These are phyloP conservation scores for Lagenaria siceraria DNA, from an alignment of 306 rosid genomes.

Conservation along the genomic window DNA sequence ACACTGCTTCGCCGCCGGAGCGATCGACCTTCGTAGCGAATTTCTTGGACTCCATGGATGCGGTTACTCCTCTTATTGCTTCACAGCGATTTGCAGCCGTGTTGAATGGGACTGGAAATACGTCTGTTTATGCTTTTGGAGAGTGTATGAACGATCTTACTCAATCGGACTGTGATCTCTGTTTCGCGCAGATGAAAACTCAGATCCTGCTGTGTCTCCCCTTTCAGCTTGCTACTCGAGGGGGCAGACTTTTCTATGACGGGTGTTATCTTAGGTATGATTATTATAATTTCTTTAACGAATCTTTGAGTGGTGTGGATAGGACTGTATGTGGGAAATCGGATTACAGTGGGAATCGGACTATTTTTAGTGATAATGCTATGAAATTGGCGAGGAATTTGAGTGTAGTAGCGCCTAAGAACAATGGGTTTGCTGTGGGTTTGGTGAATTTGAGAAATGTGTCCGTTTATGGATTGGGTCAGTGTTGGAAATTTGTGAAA, in stretches of 20 bases:
- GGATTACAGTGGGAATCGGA: constrained; percentile 13
- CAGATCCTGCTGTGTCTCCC: constrained; percentile 46
- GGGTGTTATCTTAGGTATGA: constrained; percentile 60
- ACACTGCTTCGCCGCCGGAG: constrained; percentile 16
- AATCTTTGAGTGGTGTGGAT: constrained; percentile 24
- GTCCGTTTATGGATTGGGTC: constrained; percentile 57
- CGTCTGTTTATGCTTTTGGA: constrained; percentile 37
- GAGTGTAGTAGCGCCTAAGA: constrained; percentile 29
- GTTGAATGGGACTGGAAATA: constrained; percentile 29
- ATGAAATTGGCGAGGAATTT: constrained; percentile 37
- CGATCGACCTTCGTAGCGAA: constrained; percentile 27
- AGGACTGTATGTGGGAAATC: constrained; percentile 21
- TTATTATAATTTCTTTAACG: constrained; percentile 34
- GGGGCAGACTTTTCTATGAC: constrained; percentile 45
- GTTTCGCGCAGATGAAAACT: constrained; percentile 53
- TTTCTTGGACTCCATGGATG: constrained; percentile 37
- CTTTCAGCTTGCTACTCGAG: constrained; percentile 37
- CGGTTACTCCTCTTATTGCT: constrained; percentile 25
- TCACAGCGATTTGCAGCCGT: constrained; percentile 20
- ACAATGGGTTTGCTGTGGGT: constrained; percentile 38
- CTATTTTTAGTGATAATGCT: constrained; percentile 22
- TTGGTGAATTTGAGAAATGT: constrained; percentile 18
- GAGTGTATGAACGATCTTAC: constrained; percentile 63
- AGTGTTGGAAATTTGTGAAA: constrained; percentile 52
- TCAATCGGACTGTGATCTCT: constrained; percentile 39